Evolutionary conservation across 192 early-diverging fungal species (phyloP), one percentile per base, ranked within the genome.

Genomic region (Backusella liffmaniae): DNA sequence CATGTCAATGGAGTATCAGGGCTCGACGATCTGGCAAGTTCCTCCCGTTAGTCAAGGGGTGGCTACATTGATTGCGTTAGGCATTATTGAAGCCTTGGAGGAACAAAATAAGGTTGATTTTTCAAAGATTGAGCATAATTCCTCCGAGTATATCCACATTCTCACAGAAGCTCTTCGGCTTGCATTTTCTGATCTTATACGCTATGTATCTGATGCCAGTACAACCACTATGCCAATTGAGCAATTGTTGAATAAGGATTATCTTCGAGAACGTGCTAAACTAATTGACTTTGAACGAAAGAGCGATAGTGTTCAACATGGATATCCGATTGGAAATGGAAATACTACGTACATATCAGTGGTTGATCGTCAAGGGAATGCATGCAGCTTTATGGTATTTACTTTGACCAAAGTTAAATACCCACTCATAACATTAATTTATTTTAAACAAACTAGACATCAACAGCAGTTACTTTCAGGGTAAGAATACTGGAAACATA

Each of bases 271-370:
- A 66, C 85, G 92, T 21, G 88, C 91, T 1, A 69, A 83, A 44
- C 67, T 89, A 8, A 85, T 94, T 70, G 82, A 91, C 65, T 76
- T 86, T 12, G 35, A 56, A 9, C 77, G 71, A 12, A 86, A 88
- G 9, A 83, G 86, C 15, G 80, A 67, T 4, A 84, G 84, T 66
- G 76, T 88, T 35, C 62, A 76, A 44, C 82, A 84, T 35, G 92
- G 93, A 5, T 78, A 77, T 15, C 92, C 93, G 29, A 76, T 81
- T 15, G 81, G 83, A 10, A 82, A 85, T 1, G 83, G 86, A 30
- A 91, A 92, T 73, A 95, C 94, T 1, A 92, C 94, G 2, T 92
- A 92, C 73, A 88, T 95, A 73, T 82, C 86, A 8, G 90, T 92
- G 3, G 90, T 90, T 3, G 94, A 95, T 76, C 73, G 76, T 23